phyloP scores from a whole-genome alignment of 257 asterid species.

The Fraxinus quadrangulata region DNA sequence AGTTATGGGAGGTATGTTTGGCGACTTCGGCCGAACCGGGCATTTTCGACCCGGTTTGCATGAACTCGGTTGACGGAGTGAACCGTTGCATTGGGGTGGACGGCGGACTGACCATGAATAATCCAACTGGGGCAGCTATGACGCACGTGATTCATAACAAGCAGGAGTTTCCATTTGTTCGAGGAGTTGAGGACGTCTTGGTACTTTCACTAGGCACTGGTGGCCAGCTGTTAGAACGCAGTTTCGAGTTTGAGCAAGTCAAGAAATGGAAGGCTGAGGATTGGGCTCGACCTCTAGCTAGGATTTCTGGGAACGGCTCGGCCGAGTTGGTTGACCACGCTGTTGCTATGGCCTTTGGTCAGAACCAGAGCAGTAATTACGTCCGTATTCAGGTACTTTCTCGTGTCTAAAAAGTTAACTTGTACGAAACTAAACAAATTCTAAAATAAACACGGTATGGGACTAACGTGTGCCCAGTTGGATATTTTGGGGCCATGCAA shows the following conservation, averaged over 20 bases:
- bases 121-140: constrained; percentile 94
- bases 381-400: constrained; percentile 63
- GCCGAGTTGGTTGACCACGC: constrained; percentile 78
- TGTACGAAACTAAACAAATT: too few species aligned
- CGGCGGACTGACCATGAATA: constrained; percentile 86
- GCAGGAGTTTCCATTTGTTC: constrained; percentile 89
- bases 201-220: constrained; percentile 93
- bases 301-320: constrained; percentile 65
- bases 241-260: constrained; percentile 57
- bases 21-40: constrained; percentile 93
- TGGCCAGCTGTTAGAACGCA: constrained; percentile 58
- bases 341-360: constrained; percentile 76
- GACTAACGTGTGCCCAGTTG: constrained; percentile 35
- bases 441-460: constrained; percentile 1
- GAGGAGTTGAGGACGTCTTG: constrained; percentile 93
- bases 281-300: constrained; percentile 69
- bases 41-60: constrained; percentile 62
- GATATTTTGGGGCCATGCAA: constrained; percentile 60
- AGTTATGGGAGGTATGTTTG: constrained; percentile 91
- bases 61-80: constrained; percentile 75
- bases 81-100: constrained; percentile 81
- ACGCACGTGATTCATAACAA: constrained; percentile 95
- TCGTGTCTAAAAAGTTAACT: too few species aligned
- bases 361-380: constrained; percentile 51
- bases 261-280: constrained; percentile 66